Conservation (phyloP, 176 grass and related monocot genomes). For the Aechmea fasciata region DNA sequence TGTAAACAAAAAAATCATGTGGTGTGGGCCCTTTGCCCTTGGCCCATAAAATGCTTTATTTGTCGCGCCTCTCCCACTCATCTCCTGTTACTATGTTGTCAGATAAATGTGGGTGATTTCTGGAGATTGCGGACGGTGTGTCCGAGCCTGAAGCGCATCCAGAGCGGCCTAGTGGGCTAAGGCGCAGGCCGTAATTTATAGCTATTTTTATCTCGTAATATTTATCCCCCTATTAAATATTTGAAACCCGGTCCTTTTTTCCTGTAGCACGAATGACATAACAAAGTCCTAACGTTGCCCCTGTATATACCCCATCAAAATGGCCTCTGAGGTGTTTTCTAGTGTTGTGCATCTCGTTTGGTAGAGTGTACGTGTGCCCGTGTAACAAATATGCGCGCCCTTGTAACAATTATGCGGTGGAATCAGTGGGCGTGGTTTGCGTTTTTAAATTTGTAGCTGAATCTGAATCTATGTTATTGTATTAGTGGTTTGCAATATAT, state of each 20-base stretch:
- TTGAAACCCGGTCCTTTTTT: conserved; percentile 13
- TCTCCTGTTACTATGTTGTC: background rate
- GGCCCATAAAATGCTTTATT: background rate
- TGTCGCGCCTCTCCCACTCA: background rate
- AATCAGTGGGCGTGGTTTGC: no score
- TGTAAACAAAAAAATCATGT: background rate
- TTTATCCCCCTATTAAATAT: background rate
- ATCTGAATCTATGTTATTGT: no score
- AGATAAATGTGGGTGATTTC: conserved; percentile 62
- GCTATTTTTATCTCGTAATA: conserved; percentile 10
- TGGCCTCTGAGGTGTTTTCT: no score
- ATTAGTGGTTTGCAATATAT: no score
- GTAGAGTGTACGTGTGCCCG: no score
- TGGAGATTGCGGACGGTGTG: conserved; percentile 45
- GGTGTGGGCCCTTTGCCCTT: background rate
- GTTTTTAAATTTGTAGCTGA: no score
- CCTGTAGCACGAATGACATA: conserved; percentile 18
- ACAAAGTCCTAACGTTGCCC: conserved; percentile 10
- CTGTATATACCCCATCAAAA: conserved; percentile 27
- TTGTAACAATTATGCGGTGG: no score
- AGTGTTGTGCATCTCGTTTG: no score
- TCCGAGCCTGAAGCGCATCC: conserved; percentile 69
- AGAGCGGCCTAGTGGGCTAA: conserved; percentile 36
- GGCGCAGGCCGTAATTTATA: conserved; percentile 12
- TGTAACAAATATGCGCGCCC: no score